Evolutionary conservation across 2,329 filamentous ascomycete genomes (phyloP).

Genomic region (Sarocladiaceae sp.): DNA sequence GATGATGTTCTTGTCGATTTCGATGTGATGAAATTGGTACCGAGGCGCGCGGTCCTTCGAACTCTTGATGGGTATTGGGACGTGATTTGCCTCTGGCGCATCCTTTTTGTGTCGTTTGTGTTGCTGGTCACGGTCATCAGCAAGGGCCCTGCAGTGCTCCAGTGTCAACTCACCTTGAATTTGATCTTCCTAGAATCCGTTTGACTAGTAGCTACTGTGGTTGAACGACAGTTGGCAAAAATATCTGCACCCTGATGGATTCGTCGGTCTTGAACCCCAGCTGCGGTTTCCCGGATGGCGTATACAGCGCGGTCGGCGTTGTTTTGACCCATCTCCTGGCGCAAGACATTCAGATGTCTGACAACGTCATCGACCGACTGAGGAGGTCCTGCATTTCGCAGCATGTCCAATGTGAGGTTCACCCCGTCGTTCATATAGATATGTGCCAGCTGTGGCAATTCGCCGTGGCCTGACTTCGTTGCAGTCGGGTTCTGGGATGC

Average conservation of each 20-base stretch:
- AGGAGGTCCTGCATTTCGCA: neutral
- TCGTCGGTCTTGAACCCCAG: slow-evolving; percentile 26
- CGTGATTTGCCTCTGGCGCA: slow-evolving; percentile 29
- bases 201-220: slow-evolving; percentile 28
- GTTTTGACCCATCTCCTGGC: slow-evolving; percentile 37
- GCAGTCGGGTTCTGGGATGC: neutral
- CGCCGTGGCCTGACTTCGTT: neutral
- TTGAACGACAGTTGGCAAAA: slow-evolving; percentile 37
- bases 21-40: slow-evolving; percentile 54
- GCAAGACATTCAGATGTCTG: slow-evolving; percentile 30
- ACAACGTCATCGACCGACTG: slow-evolving; percentile 41
- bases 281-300: slow-evolving; percentile 38
- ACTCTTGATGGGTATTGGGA: slow-evolving; percentile 41
- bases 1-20: slow-evolving; percentile 53
- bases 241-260: slow-evolving; percentile 37
- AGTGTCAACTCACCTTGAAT: slow-evolving; percentile 40
- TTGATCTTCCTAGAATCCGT: slow-evolving; percentile 41
- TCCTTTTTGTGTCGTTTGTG: slow-evolving; percentile 24
- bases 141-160: neutral
- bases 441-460: no score
- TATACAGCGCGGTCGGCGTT: slow-evolving; percentile 35
- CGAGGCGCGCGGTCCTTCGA: slow-evolving; percentile 46
- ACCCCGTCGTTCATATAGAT: no score
- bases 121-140: slow-evolving; percentile 29
- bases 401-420: no score